These are phyloP conservation scores for Diplodia scrobiculata DNA, from an alignment of 2,329 filamentous ascomycete species.

Conservation along the genomic window DNA sequence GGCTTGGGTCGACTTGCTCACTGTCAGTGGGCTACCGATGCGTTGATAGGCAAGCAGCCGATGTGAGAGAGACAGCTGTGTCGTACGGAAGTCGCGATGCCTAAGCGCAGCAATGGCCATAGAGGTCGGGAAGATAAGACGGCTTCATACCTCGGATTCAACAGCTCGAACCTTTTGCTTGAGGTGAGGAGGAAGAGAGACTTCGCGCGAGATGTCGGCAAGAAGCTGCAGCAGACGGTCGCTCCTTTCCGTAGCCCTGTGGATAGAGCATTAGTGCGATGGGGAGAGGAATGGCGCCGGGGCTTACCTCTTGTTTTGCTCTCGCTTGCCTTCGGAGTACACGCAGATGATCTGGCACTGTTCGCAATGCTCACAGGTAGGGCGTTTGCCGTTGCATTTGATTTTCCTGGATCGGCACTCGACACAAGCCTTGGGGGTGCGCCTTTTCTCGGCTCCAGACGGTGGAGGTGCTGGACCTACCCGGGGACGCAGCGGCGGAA, in stretches of 20 bases:
- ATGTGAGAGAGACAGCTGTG: background rate
- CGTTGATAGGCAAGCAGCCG: background rate
- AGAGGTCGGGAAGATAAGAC: too few species aligned
- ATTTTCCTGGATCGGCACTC: constrained; percentile 44
- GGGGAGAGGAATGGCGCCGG: background rate
- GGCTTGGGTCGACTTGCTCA: background rate
- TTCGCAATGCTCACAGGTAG: constrained; percentile 41
- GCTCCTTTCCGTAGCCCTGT: constrained; percentile 36
- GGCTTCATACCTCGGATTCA: constrained; percentile 21
- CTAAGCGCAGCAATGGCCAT: background rate
- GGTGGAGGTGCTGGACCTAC: constrained; percentile 30
- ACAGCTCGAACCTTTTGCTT: constrained; percentile 4
- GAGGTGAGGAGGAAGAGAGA: constrained; percentile 30
- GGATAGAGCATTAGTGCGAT: constrained; percentile 27
- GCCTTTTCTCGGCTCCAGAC: constrained; percentile 33
- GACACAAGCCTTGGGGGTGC: constrained; percentile 40
- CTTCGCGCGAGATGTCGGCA: constrained; percentile 32
- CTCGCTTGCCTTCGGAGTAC: constrained; percentile 43
- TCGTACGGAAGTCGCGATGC: background rate
- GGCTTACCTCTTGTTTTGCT: constrained; percentile 41
- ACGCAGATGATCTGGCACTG: constrained; percentile 37
- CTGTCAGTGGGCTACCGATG: background rate
- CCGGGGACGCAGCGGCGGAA: constrained; percentile 37
- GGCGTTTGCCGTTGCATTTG: constrained; percentile 43
- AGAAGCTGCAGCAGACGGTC: constrained; percentile 39